Percentiles rank a stretch among this genome's conserved stretches.
These are phyloP conservation scores for Myxozyma melibiosi DNA, from an alignment of 805 yeast species.

Conservation along the genomic window DNA sequence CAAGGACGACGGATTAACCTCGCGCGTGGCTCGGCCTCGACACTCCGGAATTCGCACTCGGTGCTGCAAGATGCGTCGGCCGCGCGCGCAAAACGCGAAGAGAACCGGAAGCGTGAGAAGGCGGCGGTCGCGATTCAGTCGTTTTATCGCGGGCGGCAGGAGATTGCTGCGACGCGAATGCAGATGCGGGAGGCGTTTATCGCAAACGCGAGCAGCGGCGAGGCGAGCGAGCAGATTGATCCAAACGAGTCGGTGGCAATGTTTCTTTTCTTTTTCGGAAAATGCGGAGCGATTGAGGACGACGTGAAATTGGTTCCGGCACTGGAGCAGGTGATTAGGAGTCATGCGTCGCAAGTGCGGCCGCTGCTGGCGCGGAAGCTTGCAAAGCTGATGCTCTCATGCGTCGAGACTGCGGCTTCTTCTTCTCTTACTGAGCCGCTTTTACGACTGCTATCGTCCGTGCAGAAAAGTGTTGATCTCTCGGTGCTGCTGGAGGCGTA, in stretches of 20 bases:
- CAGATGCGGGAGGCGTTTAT: constrained; percentile 20
- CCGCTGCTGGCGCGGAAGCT: constrained; percentile 9
- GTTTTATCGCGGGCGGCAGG: constrained; percentile 25
- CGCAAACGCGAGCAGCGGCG: background rate
- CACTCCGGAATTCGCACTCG: constrained; percentile 42
- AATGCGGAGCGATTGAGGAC: constrained; percentile 7
- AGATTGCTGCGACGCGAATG: constrained; percentile 14
- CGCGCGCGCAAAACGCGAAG: constrained; percentile 69
- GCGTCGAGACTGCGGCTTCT: constrained; percentile 1
- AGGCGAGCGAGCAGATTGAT: background rate
- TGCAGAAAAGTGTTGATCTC: constrained; percentile 14
- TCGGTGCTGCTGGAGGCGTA: constrained; percentile 18
- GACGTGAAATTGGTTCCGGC: constrained; percentile 10
- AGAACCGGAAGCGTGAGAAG: constrained; percentile 51
- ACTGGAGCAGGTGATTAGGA: constrained; percentile 6
- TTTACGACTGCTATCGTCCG: constrained; percentile 11
- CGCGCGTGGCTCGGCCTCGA: constrained; percentile 50
- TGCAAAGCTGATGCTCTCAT: constrained; percentile 11
- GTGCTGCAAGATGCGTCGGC: constrained; percentile 64
- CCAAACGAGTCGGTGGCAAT: constrained; percentile 8
- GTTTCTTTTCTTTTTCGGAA: constrained; percentile 26
- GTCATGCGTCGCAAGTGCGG: background rate
- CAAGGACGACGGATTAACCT: constrained; percentile 65
- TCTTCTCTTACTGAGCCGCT: constrained; percentile 9
- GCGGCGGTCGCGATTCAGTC: constrained; percentile 58